Conservation (phyloP, 2,329 filamentous ascomycete genomes). For the Cladosporium sp. region DNA sequence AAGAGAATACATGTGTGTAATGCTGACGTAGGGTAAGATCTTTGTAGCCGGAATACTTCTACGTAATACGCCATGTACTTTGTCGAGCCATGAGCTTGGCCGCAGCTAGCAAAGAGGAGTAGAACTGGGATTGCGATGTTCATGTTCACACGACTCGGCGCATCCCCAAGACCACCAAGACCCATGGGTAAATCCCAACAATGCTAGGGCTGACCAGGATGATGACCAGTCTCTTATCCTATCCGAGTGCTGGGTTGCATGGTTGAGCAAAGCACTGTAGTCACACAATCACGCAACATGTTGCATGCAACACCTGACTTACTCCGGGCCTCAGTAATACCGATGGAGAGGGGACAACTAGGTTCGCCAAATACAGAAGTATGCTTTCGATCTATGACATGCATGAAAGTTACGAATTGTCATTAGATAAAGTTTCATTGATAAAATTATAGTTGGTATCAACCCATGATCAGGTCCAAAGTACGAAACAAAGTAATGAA, state of each 20-base stretch:
- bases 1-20: not conserved
- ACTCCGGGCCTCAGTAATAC: not conserved
- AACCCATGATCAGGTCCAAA: not conserved
- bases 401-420: not conserved
- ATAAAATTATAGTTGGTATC: constrained; percentile 1
- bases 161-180: not conserved
- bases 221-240: not conserved
- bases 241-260: not conserved
- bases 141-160: too few relatives aligned
- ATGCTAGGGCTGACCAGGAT: constrained; percentile 1
- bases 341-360: not conserved
- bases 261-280: not conserved
- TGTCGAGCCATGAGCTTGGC: not conserved
- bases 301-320: not conserved
- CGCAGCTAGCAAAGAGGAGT: not conserved
- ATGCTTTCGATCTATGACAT: not conserved
- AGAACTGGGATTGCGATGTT: too few relatives aligned
- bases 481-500: not conserved
- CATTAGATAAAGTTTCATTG: not conserved
- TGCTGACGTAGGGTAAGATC: not conserved
- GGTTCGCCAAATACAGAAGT: not conserved
- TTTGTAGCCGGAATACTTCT: not conserved
- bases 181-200: constrained; percentile 10
- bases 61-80: not conserved
- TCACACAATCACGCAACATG: not conserved